Conservation (phyloP, 2,329 filamentous ascomycete genomes). For the Amylocarpus encephaloides region DNA sequence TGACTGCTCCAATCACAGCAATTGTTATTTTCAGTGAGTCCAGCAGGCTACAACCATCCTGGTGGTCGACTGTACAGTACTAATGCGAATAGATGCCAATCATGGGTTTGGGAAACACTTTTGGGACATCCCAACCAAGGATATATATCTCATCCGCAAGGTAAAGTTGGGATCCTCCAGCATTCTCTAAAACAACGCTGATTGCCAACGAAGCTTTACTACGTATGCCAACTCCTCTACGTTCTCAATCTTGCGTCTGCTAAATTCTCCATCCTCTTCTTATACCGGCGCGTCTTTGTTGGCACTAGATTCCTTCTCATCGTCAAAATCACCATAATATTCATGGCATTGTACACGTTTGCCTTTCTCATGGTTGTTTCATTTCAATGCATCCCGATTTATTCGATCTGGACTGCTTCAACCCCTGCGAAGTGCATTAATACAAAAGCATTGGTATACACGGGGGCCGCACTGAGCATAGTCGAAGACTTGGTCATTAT, state of each 20-base stretch:
- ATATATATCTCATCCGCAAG: conserved; percentile 13
- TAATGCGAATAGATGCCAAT: conserved; percentile 5
- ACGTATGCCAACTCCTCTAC: conserved; percentile 18
- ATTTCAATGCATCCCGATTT: conserved; percentile 22
- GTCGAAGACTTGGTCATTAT: conserved; percentile 61
- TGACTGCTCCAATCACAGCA: conserved; percentile 14
- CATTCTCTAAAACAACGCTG: background rate
- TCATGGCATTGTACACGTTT: conserved; percentile 3
- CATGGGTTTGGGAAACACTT: conserved; percentile 18
- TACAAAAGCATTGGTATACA: conserved; percentile 58
- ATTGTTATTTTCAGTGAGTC: conserved; percentile 16
- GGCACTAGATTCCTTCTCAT: conserved; percentile 8
- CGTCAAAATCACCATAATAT: conserved; percentile 9
- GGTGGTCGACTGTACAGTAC: no score
- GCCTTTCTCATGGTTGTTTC: conserved; percentile 15
- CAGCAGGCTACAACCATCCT: no score
- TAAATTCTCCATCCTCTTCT: conserved; percentile 20
- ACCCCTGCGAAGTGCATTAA: conserved; percentile 44
- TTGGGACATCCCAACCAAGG: conserved; percentile 13
- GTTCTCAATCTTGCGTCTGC: conserved; percentile 12
- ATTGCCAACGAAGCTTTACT: conserved; percentile 15
- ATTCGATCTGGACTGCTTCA: conserved; percentile 15
- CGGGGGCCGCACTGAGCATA: conserved; percentile 61
- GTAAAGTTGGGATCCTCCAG: conserved; percentile 1
- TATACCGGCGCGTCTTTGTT: conserved; percentile 20